These are phyloP conservation scores for Claviceps lovelessii DNA, from an alignment of 2,329 filamentous ascomycete species.

Conservation along the genomic window DNA sequence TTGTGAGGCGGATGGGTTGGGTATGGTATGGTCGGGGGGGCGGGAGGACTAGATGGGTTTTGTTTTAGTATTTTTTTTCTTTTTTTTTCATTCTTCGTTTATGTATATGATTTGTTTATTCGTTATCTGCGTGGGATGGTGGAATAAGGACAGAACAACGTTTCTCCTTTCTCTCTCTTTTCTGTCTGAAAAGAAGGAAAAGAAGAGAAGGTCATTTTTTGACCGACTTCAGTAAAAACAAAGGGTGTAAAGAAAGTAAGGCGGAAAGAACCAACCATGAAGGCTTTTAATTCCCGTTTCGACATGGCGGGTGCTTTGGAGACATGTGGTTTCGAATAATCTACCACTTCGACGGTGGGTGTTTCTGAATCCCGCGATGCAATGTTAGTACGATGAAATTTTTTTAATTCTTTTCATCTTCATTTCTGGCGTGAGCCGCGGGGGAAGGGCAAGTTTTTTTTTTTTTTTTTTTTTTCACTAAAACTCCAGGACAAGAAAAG, in stretches of 20 bases:
- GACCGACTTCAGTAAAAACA: neutral
- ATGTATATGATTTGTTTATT: neutral
- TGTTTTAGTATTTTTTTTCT: neutral
- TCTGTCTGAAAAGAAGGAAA: neutral
- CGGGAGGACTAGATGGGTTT: slow-evolving; percentile 29
- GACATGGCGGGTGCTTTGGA: slow-evolving; percentile 33
- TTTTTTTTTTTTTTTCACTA: neutral
- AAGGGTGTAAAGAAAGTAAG: neutral
- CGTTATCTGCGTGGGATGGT: too few species aligned
- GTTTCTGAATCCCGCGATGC: neutral
- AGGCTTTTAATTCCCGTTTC: slow-evolving; percentile 60
- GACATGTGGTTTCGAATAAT: slow-evolving; percentile 34
- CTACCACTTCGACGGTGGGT: slow-evolving; percentile 41
- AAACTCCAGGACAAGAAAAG: too few species aligned
- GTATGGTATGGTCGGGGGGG: slow-evolving; percentile 24
- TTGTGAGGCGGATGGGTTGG: neutral
- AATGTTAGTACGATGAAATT: neutral
- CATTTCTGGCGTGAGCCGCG: too few species aligned
- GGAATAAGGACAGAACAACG: too few species aligned
- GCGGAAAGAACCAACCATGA: slow-evolving; percentile 42
- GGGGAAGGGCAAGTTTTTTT: too few species aligned
- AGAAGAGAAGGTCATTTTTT: neutral
- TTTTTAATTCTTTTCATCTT: too few species aligned
- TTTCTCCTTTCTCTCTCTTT: neutral
- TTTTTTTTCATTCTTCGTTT: too few species aligned